Conservation (phyloP, 1,284 basidiomycete species). For the Phylloporus gajari region DNA sequence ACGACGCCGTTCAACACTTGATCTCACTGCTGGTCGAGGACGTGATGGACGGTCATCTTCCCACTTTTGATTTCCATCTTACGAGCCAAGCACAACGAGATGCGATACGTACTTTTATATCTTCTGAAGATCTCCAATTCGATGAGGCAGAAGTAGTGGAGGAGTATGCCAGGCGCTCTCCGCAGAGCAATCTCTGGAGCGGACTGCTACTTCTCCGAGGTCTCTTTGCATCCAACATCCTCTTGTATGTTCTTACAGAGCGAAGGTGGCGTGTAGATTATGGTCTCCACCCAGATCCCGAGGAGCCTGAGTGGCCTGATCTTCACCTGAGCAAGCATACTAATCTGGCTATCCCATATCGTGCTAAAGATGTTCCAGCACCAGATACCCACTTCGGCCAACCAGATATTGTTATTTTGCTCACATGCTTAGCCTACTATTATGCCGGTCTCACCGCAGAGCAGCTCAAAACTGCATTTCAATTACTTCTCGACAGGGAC, state of each 20-base stretch:
- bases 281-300: constrained; percentile 41
- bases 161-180: constrained; percentile 19
- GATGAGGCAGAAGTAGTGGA: constrained; percentile 34
- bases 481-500: constrained; percentile 51
- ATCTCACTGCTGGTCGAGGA: constrained; percentile 36
- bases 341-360: constrained; percentile 60
- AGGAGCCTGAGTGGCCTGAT: constrained; percentile 36
- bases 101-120: constrained; percentile 37
- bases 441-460: constrained; percentile 53
- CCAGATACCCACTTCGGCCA: constrained; percentile 62
- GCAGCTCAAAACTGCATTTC: constrained; percentile 50
- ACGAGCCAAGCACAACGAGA: constrained; percentile 14
- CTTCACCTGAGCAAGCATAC: no score
- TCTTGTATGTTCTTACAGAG: constrained; percentile 53
- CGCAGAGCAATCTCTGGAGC: constrained; percentile 34
- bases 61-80: constrained; percentile 24
- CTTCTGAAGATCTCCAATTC: neutral
- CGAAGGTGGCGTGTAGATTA: constrained; percentile 65
- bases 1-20: constrained; percentile 38
- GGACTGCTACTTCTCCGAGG: constrained; percentile 56
- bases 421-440: constrained; percentile 63
- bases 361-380: constrained; percentile 61
- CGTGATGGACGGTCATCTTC: constrained; percentile 42
- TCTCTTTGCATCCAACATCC: constrained; percentile 52
- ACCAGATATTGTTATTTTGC: constrained; percentile 56